phyloP scores from a whole-genome alignment of 768 basidiomycete species.

The Filobasidium floriforme region DNA sequence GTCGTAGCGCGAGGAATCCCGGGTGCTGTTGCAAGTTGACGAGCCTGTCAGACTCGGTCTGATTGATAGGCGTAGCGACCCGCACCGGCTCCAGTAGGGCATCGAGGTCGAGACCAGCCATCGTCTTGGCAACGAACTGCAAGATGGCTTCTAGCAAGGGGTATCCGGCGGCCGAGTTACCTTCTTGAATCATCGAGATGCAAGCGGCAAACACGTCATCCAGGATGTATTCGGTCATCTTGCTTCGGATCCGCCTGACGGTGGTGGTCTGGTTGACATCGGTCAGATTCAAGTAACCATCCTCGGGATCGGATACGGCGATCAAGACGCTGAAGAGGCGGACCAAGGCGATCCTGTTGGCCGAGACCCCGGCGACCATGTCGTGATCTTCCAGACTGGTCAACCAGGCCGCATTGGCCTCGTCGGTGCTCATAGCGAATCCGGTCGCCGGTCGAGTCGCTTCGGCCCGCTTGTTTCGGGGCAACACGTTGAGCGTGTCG shows the following conservation, averaged over 20 bases:
- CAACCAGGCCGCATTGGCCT: constrained; percentile 12
- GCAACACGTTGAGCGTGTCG: background rate
- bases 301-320: background rate
- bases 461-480: background rate
- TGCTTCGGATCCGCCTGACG: background rate
- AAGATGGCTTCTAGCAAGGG: constrained; percentile 7
- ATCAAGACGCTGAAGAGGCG: constrained; percentile 9
- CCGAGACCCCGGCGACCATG: background rate
- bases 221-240: constrained; percentile 18
- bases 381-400: constrained; percentile 15
- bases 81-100: background rate
- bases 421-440: constrained; percentile 6
- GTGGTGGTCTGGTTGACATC: constrained; percentile 4
- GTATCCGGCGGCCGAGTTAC: constrained; percentile 1
- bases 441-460: constrained; percentile 1
- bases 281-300: background rate
- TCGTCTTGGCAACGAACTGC: background rate
- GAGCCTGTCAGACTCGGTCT: constrained; percentile 6
- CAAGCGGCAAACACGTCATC: constrained; percentile 7
- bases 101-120: background rate
- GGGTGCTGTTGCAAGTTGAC: constrained; percentile 5
- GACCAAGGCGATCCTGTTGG: constrained; percentile 10
- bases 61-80: background rate
- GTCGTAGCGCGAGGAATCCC: constrained; percentile 9
- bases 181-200: constrained; percentile 11